Evolutionary conservation across 2,329 filamentous ascomycete genomes (phyloP).

Genomic region (Grosmannia serpens): DNA sequence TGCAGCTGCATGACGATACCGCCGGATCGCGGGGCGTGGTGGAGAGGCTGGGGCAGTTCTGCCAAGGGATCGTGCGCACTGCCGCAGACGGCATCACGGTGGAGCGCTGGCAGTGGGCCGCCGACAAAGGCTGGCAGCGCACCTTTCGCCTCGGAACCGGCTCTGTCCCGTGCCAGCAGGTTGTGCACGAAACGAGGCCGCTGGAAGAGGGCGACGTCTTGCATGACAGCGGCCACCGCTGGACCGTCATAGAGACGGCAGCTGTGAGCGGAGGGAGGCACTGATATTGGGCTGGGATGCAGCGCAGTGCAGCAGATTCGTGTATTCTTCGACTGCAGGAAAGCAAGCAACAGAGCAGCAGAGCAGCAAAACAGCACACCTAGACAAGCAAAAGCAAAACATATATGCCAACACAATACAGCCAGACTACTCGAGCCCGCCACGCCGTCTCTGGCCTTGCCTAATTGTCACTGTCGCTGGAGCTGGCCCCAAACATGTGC

Average conservation of each 20-base stretch:
- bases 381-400: background rate
- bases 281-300: background rate
- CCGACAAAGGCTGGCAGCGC: background rate
- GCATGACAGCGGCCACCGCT: background rate
- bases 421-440: background rate
- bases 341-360: background rate
- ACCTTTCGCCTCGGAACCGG: slow-evolving; percentile 2
- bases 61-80: slow-evolving; percentile 42
- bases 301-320: background rate
- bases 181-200: background rate
- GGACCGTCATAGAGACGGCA: slow-evolving; percentile 2
- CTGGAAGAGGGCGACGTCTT: slow-evolving; percentile 3
- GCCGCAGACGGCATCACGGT: slow-evolving; percentile 28
- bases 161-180: slow-evolving; percentile 4
- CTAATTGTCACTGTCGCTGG: slow-evolving; percentile 4
- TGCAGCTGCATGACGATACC: slow-evolving; percentile 24
- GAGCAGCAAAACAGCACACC: background rate
- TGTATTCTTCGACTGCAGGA: background rate
- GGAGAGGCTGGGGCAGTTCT: slow-evolving; percentile 39
- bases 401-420: background rate
- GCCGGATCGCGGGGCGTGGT: slow-evolving; percentile 34
- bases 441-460: background rate
- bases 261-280: background rate
- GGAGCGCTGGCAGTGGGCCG: slow-evolving; percentile 42
- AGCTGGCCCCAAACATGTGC: slow-evolving; percentile 10